Evolutionary conservation across 345 rosid genomes (phyloP).

Genomic region (Viola odorata): DNA sequence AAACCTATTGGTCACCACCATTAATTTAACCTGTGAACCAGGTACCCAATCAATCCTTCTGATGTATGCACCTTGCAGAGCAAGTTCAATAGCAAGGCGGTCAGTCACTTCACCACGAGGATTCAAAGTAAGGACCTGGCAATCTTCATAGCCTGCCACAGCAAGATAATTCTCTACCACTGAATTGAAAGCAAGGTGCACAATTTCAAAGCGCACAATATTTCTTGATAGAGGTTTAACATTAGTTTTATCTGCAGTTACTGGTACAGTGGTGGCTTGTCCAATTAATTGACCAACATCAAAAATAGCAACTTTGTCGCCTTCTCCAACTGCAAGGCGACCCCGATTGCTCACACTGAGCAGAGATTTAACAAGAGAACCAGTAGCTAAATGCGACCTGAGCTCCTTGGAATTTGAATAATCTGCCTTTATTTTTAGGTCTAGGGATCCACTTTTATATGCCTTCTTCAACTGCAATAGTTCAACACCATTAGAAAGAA

Average conservation of each 20-base stretch:
- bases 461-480: conserved; percentile 93
- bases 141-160: conserved; percentile 96
- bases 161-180: conserved; percentile 88
- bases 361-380: conserved; percentile 90
- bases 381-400: conserved; percentile 74
- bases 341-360: conserved; percentile 90
- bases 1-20: conserved; percentile 84
- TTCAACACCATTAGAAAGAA: conserved; percentile 70
- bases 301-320: conserved; percentile 95
- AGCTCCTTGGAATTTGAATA: conserved; percentile 92
- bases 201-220: conserved; percentile 92
- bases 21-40: conserved; percentile 88
- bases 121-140: conserved; percentile 85
- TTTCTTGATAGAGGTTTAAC: conserved; percentile 95
- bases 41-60: conserved; percentile 92
- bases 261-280: conserved; percentile 82
- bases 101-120: conserved; percentile 96
- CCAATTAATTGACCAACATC: conserved; percentile 92
- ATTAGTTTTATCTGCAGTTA: conserved; percentile 91
- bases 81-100: conserved; percentile 95
- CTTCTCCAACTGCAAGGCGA: conserved; percentile 99
- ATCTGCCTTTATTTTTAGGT: conserved; percentile 94
- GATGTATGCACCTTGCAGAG: conserved; percentile 88
- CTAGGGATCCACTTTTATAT: conserved; percentile 94
- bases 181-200: conserved; percentile 76